These are phyloP conservation scores for Bacterosira constricta DNA, from an alignment of 108 stramenopile species.

Conservation along the genomic window DNA sequence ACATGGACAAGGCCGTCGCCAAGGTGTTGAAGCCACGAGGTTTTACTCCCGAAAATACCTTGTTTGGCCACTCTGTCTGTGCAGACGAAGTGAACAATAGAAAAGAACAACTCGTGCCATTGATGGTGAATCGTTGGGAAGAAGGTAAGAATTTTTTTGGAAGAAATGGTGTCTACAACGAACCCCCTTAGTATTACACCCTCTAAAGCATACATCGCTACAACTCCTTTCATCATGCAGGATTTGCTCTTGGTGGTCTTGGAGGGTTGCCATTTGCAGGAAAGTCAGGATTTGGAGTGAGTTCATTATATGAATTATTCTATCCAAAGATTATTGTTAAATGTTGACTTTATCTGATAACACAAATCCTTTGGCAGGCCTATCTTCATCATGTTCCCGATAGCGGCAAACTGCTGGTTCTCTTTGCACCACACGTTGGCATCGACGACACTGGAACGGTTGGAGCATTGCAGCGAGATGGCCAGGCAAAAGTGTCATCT, in stretches of 20 bases:
- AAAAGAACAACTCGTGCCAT: conserved; percentile 33
- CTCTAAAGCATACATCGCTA: conserved; percentile 1
- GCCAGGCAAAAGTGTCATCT: conserved; percentile 19
- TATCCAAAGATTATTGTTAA: too few relatives aligned
- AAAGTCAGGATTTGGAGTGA: conserved; percentile 42
- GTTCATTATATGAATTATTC: too few relatives aligned
- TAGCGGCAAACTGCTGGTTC: conserved; percentile 26
- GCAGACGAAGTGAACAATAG: conserved; percentile 46
- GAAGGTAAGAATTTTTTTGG: conserved; percentile 6
- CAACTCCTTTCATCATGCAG: neutral
- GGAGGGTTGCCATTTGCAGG: conserved; percentile 51
- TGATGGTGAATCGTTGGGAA: conserved; percentile 36
- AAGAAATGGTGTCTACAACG: too few relatives aligned
- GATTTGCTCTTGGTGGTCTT: conserved; percentile 42
- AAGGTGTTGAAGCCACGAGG: conserved; percentile 21
- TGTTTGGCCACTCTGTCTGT: conserved; percentile 42
- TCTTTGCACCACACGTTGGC: conserved; percentile 50
- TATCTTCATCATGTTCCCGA: conserved; percentile 52
- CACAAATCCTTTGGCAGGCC: conserved; percentile 23
- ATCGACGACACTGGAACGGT: conserved; percentile 27
- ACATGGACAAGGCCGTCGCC: conserved; percentile 26
- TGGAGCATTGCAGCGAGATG: conserved; percentile 29
- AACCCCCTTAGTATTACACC: neutral
- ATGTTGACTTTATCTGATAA: too few relatives aligned
- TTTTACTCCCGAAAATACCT: conserved; percentile 44